Base-by-base conservation (phyloP, 768 basidiomycete species). In the Trametes punicea region DNA sequence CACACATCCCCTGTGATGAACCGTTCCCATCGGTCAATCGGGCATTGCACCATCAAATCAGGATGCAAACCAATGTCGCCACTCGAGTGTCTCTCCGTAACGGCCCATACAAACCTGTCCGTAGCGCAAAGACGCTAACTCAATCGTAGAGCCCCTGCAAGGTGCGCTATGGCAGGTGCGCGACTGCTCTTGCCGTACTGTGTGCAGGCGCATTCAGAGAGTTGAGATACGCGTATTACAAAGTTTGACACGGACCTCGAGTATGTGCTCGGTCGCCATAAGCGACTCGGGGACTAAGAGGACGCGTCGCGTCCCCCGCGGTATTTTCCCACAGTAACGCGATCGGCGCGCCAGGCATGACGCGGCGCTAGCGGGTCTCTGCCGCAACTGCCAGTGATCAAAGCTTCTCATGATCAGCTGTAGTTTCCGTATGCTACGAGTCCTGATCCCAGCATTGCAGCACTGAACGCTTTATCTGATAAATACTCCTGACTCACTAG, bases 171-270 rank as follows among this genome's bases (percentile, higher is more conserved):
- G 82, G 65, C 88, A 91, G 58, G 82, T 83, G 85, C 85, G 47
- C 82, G 77, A 2, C 79, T 74, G 57, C 82, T 88, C 72, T 81
- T 87, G 71, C 82, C 85, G 59, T 90, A 91, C 89, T 90, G 61
- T 11, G 55, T 34, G 40, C 25, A 6, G 13, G 21, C 44, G 46
- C 46, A 39, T 29, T 40, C 34, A 18, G 18, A 9, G 6, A n/a
- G 6, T 1, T 27, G 20, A 4, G 34, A 5, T 2, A 58, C 38
- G 49, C n/a, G 51, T 46, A 6, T n/a, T 21, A 33, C 29, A 4
- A 6, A 13, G 6, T 4, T 10, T 16, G 5, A 2, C 2, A 51
- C 57, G 3, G 42, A 67, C 69, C 61, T 70, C 69, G 26, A 71
- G 57, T 25, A 66, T 45, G 51, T 69, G 68, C 15, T 60, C 41